Percentiles rank a stretch among this genome's conserved stretches.
phyloP scores from a whole-genome alignment of 2,329 filamentous ascomycete genomes.

The Chalara sp. region DNA sequence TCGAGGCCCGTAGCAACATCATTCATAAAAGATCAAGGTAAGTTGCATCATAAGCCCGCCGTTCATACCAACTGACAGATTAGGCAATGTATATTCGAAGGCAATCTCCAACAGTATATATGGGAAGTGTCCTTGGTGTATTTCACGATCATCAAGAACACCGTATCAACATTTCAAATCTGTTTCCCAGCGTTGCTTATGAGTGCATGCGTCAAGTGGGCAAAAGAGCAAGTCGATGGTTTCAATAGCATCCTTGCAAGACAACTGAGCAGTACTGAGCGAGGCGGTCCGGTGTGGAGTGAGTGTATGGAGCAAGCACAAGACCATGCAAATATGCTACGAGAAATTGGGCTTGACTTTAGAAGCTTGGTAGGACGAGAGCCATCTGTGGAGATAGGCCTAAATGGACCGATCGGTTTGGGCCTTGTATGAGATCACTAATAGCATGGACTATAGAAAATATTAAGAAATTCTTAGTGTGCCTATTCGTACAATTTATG shows the following conservation, averaged over 20 bases:
- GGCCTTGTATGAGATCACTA: conserved; percentile 14
- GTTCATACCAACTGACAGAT: conserved; percentile 3
- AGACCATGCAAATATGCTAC: conserved; percentile 72
- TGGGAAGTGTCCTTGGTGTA: conserved; percentile 94
- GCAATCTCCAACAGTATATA: conserved; percentile 86
- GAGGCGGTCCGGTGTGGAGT: conserved; percentile 68
- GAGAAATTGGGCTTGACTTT: conserved; percentile 87
- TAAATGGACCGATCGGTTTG: conserved; percentile 33
- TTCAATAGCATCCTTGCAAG: conserved; percentile 80
- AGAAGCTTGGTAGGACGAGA: conserved; percentile 68
- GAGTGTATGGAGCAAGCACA: conserved; percentile 78
- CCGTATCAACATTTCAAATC: conserved; percentile 77
- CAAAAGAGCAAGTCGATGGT: conserved; percentile 86
- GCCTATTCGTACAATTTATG: too few species aligned
- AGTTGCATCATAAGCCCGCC: conserved; percentile 14
- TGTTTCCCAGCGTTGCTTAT: conserved; percentile 85
- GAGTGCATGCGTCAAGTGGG: conserved; percentile 95
- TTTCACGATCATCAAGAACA: conserved; percentile 91
- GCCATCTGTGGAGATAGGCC: conserved; percentile 14
- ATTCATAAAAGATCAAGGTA: conserved; percentile 81
- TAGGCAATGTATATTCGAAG: conserved; percentile 92
- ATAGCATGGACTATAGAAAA: too few species aligned
- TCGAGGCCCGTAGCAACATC: conserved; percentile 68
- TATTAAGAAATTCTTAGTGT: too few species aligned
- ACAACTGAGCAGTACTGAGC: conserved; percentile 81